phyloP scores from a whole-genome alignment of 1,139 yeast genomes.

The Wickerhamiella infanticola region DNA sequence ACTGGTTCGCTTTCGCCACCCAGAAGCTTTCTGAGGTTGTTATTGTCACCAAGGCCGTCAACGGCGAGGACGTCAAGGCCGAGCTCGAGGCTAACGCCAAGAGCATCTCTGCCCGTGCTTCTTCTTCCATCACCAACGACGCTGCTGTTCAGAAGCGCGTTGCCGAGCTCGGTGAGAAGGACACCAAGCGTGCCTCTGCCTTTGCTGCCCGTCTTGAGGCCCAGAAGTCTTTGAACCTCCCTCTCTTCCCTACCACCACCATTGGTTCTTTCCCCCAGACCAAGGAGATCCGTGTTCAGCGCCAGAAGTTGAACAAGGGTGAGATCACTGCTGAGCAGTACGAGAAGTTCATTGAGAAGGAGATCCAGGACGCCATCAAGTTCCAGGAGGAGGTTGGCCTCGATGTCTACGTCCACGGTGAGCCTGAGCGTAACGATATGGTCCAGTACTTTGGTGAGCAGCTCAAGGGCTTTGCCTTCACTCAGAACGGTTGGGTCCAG shows the following conservation, averaged over 20 bases:
- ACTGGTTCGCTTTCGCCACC: conserved; percentile 97
- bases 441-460: conserved; percentile 99
- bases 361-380: conserved; percentile 86
- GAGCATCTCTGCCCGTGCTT: conserved; percentile 72
- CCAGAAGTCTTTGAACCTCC: conserved; percentile 84
- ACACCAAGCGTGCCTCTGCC: conserved; percentile 72
- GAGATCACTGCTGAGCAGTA: conserved; percentile 86
- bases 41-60: conserved; percentile 71
- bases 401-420: conserved; percentile 98
- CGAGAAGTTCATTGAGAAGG: conserved; percentile 91
- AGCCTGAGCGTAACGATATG: conserved; percentile 99
- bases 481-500: conserved; percentile 99
- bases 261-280: conserved; percentile 99
- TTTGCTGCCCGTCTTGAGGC: conserved; percentile 78
- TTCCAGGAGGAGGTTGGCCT: conserved; percentile 98
- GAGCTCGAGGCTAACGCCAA: conserved; percentile 71
- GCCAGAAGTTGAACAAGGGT: conserved; percentile 97
- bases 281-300: conserved; percentile 94
- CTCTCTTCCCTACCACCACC: conserved; percentile 98
- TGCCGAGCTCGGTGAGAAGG: conserved; percentile 59
- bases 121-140: conserved; percentile 81
- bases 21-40: conserved; percentile 92
- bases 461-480: conserved; percentile 94
- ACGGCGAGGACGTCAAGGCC: conserved; percentile 41
- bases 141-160: conserved; percentile 81